A percentile compares a stretch with the other conserved stretches of the same genome.
These are phyloP conservation scores for Anisodus tanguticus DNA, from an alignment of 257 asterid genomes.

Conservation along the genomic window DNA sequence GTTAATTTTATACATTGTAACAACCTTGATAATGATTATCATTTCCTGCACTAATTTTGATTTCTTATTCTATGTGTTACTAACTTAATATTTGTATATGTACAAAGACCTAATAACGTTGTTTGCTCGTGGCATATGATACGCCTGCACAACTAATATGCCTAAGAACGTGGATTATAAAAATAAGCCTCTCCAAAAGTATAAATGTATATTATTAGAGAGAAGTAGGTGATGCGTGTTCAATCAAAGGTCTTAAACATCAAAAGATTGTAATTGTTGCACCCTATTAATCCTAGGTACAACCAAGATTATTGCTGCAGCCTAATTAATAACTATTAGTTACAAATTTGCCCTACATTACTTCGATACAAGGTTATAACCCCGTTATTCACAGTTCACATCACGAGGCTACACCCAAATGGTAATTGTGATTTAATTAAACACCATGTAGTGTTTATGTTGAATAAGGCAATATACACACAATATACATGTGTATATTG, in stretches of 20 bases:
- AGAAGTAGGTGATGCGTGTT: neutral
- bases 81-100: neutral
- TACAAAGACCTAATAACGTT: neutral
- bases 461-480: too few relatives aligned
- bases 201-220: neutral
- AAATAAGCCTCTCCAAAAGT: neutral
- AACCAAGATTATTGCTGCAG: too few relatives aligned
- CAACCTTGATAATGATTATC: constrained; percentile 13
- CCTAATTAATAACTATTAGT: too few relatives aligned
- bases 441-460: too few relatives aligned
- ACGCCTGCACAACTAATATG: neutral
- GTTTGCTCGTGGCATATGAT: neutral
- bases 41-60: neutral
- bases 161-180: constrained; percentile 20
- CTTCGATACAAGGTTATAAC: too few relatives aligned
- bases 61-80: neutral
- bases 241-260: neutral
- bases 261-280: neutral
- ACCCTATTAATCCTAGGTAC: too few relatives aligned
- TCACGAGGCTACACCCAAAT: too few relatives aligned
- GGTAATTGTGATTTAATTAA: too few relatives aligned
- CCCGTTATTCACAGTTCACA: too few relatives aligned
- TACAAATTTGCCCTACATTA: too few relatives aligned
- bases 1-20: constrained; percentile 8
- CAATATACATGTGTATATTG: too few relatives aligned